Conservation (phyloP, 2,329 filamentous ascomycete genomes). For the Arachnopeziza araneosa region DNA sequence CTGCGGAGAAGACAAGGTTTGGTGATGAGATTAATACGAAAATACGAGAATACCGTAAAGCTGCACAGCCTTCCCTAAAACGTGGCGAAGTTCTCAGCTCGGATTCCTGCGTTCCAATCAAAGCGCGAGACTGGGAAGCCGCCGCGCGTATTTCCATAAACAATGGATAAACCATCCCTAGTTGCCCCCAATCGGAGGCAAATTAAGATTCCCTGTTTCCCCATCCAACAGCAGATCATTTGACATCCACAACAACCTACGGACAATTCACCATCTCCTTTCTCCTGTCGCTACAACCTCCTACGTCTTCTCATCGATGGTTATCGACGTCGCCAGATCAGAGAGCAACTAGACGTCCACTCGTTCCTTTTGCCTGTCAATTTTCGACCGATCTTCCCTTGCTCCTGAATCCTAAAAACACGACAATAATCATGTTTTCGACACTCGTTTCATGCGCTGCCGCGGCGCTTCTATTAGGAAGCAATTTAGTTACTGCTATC, state of each 20-base stretch:
- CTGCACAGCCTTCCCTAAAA: neutral
- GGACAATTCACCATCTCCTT: neutral
- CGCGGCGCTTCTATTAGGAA: constrained; percentile 18
- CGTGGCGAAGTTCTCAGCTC: neutral
- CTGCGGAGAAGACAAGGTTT: neutral
- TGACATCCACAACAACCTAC: neutral
- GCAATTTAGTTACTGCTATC: constrained; percentile 30
- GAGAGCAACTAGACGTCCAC: neutral
- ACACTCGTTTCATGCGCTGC: constrained; percentile 21
- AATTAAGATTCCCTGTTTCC: neutral
- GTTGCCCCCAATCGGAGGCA: neutral
- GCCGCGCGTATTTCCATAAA: neutral
- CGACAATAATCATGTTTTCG: constrained; percentile 14
- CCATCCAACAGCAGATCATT: neutral
- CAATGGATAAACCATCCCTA: neutral
- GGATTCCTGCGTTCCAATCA: neutral
- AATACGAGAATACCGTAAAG: neutral
- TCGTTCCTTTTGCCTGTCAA: neutral
- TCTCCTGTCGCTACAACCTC: neutral
- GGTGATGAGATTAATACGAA: neutral
- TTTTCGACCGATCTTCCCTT: neutral
- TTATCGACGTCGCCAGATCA: neutral
- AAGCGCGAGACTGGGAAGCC: neutral
- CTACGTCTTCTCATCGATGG: neutral
- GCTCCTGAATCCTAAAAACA: neutral